Percentiles rank a stretch among this genome's conserved stretches.
phyloP scores from a whole-genome alignment of 805 yeast species.

The Saccharomycopsis amapae region DNA sequence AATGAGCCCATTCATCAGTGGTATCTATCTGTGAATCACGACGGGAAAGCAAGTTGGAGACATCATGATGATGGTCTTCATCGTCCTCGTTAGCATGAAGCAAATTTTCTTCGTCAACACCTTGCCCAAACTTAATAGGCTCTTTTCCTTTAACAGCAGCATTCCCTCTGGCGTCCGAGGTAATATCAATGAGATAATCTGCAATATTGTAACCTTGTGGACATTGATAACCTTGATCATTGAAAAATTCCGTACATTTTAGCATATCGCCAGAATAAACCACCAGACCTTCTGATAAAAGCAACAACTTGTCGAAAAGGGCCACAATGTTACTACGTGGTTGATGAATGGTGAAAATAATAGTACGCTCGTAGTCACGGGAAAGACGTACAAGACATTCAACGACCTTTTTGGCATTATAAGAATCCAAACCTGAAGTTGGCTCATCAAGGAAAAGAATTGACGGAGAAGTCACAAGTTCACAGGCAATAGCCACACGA shows the following conservation, averaged over 20 bases:
- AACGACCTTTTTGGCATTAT: conserved; percentile 84
- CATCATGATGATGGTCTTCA: conserved; percentile 28
- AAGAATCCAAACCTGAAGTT: conserved; percentile 92
- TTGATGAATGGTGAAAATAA: conserved; percentile 91
- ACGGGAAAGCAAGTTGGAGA: conserved; percentile 23
- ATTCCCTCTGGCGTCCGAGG: conserved; percentile 46
- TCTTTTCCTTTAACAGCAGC: conserved; percentile 12
- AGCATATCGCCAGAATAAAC: conserved; percentile 84
- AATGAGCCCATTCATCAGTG: conserved; percentile 82
- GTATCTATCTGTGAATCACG: conserved; percentile 39
- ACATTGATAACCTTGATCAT: conserved; percentile 67
- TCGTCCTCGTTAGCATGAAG: conserved; percentile 25
- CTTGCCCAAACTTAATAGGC: conserved; percentile 22
- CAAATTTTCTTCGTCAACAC: conserved; percentile 26
- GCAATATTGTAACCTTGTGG: conserved; percentile 92
- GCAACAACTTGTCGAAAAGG: conserved; percentile 71
- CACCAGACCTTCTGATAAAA: conserved; percentile 78
- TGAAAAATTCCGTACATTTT: conserved; percentile 68
- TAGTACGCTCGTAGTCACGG: conserved; percentile 73
- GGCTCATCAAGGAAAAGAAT: conserved; percentile 85
- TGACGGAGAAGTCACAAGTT: conserved; percentile 81
- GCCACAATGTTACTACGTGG: conserved; percentile 95
- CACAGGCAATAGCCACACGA: conserved; percentile 90
- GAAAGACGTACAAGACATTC: conserved; percentile 79
- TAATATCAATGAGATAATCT: conserved; percentile 85